phyloP scores from a whole-genome alignment of 371 early-diverging fungal species.

The Mycotypha africana region DNA sequence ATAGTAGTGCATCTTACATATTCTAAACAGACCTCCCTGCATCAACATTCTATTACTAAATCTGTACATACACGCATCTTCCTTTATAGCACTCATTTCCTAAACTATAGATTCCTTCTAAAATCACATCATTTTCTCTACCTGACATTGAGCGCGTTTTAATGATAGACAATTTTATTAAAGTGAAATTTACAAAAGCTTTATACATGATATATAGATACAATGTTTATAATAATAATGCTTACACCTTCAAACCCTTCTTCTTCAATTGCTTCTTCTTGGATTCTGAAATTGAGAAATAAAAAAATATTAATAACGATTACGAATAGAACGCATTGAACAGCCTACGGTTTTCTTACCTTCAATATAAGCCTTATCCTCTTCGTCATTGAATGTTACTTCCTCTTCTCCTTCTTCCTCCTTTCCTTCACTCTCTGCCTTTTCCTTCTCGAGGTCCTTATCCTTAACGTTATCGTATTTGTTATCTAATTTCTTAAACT shows the following conservation, averaged over 20 bases:
- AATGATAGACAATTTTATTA: too few species aligned
- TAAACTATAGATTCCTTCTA: too few species aligned
- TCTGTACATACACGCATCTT: too few species aligned
- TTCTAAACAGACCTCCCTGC: too few species aligned
- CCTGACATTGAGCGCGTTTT: too few species aligned
- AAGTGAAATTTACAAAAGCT: too few species aligned
- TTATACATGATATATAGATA: too few species aligned
- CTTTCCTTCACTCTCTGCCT: constrained; percentile 6
- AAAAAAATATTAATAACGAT: not conserved
- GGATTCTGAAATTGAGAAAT: constrained; percentile 6
- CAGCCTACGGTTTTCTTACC: constrained; percentile 27
- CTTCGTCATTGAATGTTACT: constrained; percentile 61
- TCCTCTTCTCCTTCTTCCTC: constrained; percentile 17
- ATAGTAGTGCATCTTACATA: too few species aligned
- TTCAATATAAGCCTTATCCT: constrained; percentile 62
- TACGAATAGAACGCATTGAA: not conserved
- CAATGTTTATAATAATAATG: too few species aligned
- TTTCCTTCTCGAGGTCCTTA: constrained; percentile 18
- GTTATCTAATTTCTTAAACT: constrained; percentile 87
- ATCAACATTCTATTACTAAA: too few species aligned
- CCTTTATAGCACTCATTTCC: too few species aligned
- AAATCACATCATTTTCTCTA: too few species aligned
- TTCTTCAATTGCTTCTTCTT: constrained; percentile 6
- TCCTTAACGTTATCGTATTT: constrained; percentile 48
- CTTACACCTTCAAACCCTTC: constrained; percentile 2